phyloP scores from a whole-genome alignment of 306 rosid genomes.

The Castanea sativa region DNA sequence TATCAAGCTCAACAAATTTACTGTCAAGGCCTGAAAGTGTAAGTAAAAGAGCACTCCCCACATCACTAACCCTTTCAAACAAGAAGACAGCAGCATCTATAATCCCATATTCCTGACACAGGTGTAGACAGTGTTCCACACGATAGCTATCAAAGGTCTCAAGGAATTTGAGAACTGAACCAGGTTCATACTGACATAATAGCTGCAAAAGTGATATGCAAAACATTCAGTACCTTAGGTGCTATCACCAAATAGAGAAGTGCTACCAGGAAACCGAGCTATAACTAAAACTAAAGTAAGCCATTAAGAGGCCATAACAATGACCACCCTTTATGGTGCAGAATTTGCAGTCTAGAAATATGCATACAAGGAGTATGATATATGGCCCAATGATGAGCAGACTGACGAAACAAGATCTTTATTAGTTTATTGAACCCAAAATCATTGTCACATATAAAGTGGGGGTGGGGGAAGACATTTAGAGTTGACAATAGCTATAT shows the following conservation, averaged over 20 bases:
- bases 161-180: slow-evolving; percentile 88
- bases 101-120: slow-evolving; percentile 84
- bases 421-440: neutral
- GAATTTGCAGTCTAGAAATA: neutral
- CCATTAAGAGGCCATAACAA: neutral
- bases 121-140: slow-evolving; percentile 83
- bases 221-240: slow-evolving; percentile 5
- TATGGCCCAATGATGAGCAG: neutral
- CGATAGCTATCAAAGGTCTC: slow-evolving; percentile 93
- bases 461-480: slow-evolving; percentile 16
- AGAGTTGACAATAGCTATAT: neutral
- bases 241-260: neutral
- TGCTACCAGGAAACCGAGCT: neutral
- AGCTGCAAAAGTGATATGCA: slow-evolving; percentile 53
- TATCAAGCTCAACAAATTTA: slow-evolving; percentile 73
- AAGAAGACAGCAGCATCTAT: slow-evolving; percentile 89
- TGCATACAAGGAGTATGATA: neutral
- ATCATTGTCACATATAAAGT: neutral
- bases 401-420: slow-evolving; percentile 2
- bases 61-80: slow-evolving; percentile 93
- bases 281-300: neutral
- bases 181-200: slow-evolving; percentile 76
- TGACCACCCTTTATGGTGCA: neutral
- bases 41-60: slow-evolving; percentile 85
- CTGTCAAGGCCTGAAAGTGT: slow-evolving; percentile 74